Base-by-base conservation (phyloP, 2,329 filamentous ascomycete genomes). In the Moelleriella libera region DNA sequence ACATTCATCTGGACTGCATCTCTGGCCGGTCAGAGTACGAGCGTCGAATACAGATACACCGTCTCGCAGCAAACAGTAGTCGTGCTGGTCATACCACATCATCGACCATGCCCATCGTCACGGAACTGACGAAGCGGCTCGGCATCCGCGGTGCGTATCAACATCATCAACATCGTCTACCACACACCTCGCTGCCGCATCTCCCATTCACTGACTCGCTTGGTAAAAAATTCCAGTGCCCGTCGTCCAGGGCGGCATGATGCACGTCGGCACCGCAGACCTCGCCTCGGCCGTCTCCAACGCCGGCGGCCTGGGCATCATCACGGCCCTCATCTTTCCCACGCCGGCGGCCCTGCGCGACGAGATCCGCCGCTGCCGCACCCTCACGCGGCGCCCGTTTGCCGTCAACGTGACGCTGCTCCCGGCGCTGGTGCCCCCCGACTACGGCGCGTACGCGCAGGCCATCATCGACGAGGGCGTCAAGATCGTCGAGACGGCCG, bases 381-480 rank as follows among this genome's bases (percentile, higher is more conserved):
- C 74, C 53, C 80, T 97, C 71, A 92, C 86, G 49, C 71, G 73
- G 52, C 75, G 80, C 54, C 86, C 86, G 14, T 97, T 98, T 65
- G 92, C 76, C 59, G 90, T 97, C 58, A 98, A 98, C 70, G 78
- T 97, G 56, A 98, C 92, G 7, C 82, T 97, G 52, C 82, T 97
- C 43, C 92, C 92, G 30, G 78, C 89, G 48, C 77, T 97, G 57
- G 82, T 88, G 8, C 88, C 92, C 6, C 92, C 92, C 5, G 83
- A 97, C 74, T 98, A 98, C 65, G 78, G 70, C 52, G 90, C 87
- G 51, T 98, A 94, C 68, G 88, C 90, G 30, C 85, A 87, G 66
- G 86, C 89, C 47, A 82, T 94, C 60, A 89, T 98, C 60, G 89
- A 96, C 61, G 89, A 96, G 70, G 89, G 88, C 49, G 75, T 97